phyloP scores from a whole-genome alignment of 768 basidiomycete genomes.

The Calocera cornea region DNA sequence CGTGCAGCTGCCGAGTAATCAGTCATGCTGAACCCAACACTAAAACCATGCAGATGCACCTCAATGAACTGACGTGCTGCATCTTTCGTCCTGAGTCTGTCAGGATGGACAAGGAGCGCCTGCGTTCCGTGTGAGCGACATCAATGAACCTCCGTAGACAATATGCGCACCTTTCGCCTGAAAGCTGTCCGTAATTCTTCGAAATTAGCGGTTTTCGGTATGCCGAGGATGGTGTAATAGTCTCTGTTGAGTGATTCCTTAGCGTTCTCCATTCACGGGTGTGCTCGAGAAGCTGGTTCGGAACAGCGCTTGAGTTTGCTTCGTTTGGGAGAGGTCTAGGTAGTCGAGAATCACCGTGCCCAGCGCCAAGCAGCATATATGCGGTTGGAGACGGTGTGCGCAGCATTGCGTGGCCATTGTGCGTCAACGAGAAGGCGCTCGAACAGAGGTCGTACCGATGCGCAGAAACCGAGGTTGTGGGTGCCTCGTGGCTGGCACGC shows the following conservation, averaged over 20 bases:
- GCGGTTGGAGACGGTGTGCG: neutral
- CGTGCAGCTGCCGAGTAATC: constrained; percentile 29
- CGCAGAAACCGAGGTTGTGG: neutral
- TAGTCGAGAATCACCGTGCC: neutral
- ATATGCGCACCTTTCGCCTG: neutral
- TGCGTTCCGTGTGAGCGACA: neutral
- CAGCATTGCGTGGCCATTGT: neutral
- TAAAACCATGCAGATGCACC: constrained; percentile 26
- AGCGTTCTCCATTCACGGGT: neutral
- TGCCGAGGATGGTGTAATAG: neutral
- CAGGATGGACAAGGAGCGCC: neutral
- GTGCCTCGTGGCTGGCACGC: neutral
- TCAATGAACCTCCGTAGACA: neutral
- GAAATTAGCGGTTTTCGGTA: neutral
- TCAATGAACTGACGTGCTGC: constrained; percentile 46
- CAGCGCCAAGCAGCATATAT: neutral
- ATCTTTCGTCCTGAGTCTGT: constrained; percentile 27
- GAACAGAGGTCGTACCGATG: neutral
- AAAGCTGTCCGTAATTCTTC: neutral
- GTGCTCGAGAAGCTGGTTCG: neutral
- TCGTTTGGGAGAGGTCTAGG: neutral
- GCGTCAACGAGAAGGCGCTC: neutral
- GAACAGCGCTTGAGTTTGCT: neutral
- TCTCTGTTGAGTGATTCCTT: neutral
- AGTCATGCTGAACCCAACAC: neutral